Conservation (phyloP, 257 asterid species). For the Rubia yunnanensis region DNA sequence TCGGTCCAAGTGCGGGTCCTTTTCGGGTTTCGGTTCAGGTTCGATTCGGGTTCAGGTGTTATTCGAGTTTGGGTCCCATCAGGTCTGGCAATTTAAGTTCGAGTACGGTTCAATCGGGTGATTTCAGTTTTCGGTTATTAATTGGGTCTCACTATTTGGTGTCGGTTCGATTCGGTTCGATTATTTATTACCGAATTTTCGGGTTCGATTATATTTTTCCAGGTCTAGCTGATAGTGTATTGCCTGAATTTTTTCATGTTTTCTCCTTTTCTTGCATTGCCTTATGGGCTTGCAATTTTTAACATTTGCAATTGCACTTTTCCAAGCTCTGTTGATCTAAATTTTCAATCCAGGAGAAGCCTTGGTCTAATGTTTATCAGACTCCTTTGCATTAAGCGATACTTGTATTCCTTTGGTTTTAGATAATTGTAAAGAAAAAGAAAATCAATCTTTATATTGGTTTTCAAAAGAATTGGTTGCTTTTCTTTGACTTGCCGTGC, state of each 20-base stretch:
- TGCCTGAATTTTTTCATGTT: neutral
- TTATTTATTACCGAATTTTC: too few relatives aligned
- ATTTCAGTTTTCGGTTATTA: too few relatives aligned
- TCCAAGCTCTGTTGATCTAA: neutral
- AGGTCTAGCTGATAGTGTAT: neutral
- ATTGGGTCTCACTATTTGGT: too few relatives aligned
- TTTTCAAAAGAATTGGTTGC: neutral
- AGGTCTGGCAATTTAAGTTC: too few relatives aligned
- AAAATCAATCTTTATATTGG: neutral
- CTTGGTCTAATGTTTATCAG: neutral
- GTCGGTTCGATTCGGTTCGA: too few relatives aligned
- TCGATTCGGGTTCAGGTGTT: too few relatives aligned
- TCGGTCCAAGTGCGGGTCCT: too few relatives aligned
- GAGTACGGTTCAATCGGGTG: too few relatives aligned
- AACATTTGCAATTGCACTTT: neutral
- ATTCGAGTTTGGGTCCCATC: too few relatives aligned
- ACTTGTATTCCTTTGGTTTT: neutral
- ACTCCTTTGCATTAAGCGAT: neutral
- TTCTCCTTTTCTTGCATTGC: neutral
- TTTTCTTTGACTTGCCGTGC: neutral
- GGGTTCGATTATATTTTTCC: too few relatives aligned
- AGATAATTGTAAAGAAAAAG: neutral
- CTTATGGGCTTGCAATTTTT: neutral
- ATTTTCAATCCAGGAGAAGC: too few relatives aligned
- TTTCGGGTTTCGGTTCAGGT: too few relatives aligned